Conservation (phyloP, 768 basidiomycete species). For the Saitozyma podzolica region DNA sequence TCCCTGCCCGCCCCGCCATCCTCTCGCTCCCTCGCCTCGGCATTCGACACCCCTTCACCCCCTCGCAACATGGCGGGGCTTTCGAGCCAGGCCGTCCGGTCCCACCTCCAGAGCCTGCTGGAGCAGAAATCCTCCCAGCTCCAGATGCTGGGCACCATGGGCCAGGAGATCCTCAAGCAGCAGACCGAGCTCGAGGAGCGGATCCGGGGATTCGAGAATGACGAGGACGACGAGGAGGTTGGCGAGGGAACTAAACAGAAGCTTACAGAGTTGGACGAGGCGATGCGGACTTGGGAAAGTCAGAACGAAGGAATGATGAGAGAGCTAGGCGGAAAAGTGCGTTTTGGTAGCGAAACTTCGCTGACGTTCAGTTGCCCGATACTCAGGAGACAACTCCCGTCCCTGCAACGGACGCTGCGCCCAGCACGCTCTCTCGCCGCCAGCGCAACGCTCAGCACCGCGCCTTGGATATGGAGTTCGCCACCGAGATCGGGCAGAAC, state of each 20-base stretch:
- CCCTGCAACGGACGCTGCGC: background rate
- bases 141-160: slow-evolving; percentile 84
- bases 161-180: slow-evolving; percentile 89
- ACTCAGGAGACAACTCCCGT: background rate
- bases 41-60: slow-evolving; percentile 19
- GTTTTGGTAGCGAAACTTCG: background rate
- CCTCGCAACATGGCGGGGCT: slow-evolving; percentile 9
- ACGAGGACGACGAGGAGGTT: slow-evolving; percentile 44
- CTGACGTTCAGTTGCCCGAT: slow-evolving; percentile 5
- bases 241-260: slow-evolving; percentile 35
- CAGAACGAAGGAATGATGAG: slow-evolving; percentile 49
- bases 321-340: slow-evolving; percentile 40
- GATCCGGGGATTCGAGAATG: slow-evolving; percentile 68
- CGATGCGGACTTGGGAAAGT: slow-evolving; percentile 44
- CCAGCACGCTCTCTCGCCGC: slow-evolving; percentile 31
- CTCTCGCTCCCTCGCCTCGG: slow-evolving; percentile 21
- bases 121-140: slow-evolving; percentile 90
- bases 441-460: slow-evolving; percentile 47
- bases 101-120: slow-evolving; percentile 63
- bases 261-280: slow-evolving; percentile 43
- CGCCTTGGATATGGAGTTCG: slow-evolving; percentile 70
- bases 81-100: slow-evolving; percentile 22
- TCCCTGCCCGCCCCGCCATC: slow-evolving; percentile 17
- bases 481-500: slow-evolving; percentile 94
- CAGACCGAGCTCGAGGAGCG: slow-evolving; percentile 89